phyloP scores from a whole-genome alignment of 805 yeast genomes.

The Wickerhamomyces sydowiorum region DNA sequence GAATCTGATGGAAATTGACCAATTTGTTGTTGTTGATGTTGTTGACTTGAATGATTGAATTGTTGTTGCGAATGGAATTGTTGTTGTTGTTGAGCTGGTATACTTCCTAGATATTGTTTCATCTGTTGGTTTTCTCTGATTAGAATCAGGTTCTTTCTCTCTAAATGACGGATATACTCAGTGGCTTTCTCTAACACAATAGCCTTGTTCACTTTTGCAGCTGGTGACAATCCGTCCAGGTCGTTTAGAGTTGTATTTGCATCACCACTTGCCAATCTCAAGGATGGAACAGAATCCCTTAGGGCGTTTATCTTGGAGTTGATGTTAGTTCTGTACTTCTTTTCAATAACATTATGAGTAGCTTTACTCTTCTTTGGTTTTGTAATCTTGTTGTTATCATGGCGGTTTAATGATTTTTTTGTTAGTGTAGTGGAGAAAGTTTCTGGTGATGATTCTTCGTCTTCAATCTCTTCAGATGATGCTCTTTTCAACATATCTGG shows the following conservation, averaged over 20 bases:
- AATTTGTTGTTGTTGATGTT: slow-evolving; percentile 5
- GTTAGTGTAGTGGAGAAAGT: slow-evolving; percentile 2
- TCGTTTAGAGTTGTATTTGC: slow-evolving; percentile 38
- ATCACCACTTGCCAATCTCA: slow-evolving; percentile 56
- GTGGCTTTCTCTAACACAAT: slow-evolving; percentile 72
- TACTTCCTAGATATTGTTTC: slow-evolving; percentile 14
- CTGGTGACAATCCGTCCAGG: slow-evolving; percentile 72
- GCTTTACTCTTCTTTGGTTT: slow-evolving; percentile 50
- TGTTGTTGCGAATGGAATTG: slow-evolving; percentile 10
- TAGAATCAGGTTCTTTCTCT: slow-evolving; percentile 48
- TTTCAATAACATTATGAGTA: slow-evolving; percentile 76
- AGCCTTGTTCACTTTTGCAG: slow-evolving; percentile 71
- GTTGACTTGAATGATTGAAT: slow-evolving; percentile 9
- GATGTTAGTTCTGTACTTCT: slow-evolving; percentile 73
- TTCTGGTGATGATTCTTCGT: not conserved
- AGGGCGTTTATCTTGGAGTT: slow-evolving; percentile 64
- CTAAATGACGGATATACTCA: slow-evolving; percentile 72
- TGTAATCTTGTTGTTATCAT: slow-evolving; percentile 17
- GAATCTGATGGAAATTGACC: slow-evolving; percentile 8
- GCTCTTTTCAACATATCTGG: not conserved
- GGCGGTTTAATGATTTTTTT: not conserved
- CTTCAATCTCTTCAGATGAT: not conserved
- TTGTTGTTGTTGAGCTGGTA: slow-evolving; percentile 5
- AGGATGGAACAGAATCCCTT: slow-evolving; percentile 73
- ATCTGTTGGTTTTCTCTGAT: slow-evolving; percentile 48